Percentiles rank a stretch among this genome's conserved stretches.
These are phyloP conservation scores for Ephemerocybe angulata DNA, from an alignment of 768 basidiomycete species.

Conservation along the genomic window DNA sequence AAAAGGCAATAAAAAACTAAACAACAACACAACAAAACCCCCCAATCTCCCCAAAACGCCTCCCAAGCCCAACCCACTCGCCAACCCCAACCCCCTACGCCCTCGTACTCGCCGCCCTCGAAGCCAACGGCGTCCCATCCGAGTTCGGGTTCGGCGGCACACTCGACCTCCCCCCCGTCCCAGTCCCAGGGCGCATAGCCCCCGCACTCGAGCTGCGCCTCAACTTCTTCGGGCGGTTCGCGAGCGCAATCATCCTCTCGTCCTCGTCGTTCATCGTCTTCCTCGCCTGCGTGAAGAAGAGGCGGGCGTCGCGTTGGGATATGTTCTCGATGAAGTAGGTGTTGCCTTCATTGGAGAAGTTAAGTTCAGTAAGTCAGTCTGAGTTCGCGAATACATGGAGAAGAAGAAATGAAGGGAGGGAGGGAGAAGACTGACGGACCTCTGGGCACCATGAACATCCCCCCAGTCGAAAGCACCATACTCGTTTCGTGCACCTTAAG, in stretches of 20 bases:
- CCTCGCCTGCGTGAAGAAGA: constrained; percentile 93
- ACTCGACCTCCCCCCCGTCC: no score
- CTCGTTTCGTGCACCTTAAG: constrained; percentile 79
- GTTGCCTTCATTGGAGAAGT: constrained; percentile 56
- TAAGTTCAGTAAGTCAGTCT: no score
- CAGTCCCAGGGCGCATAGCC: no score
- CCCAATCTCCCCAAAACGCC: no score
- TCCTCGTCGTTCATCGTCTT: constrained; percentile 33
- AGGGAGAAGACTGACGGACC: constrained; percentile 55
- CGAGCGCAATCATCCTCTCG: constrained; percentile 15
- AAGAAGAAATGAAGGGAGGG: neutral
- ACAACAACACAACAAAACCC: no score
- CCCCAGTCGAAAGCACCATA: constrained; percentile 76
- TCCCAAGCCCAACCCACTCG: no score
- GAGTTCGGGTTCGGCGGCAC: no score
- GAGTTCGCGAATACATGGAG: neutral
- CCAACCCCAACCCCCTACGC: no score
- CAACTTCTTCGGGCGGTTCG: constrained; percentile 19
- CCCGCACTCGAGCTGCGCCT: constrained; percentile 24
- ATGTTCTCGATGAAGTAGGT: constrained; percentile 90
- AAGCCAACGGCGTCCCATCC: no score
- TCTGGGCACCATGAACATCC: constrained; percentile 87
- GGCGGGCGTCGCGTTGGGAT: constrained; percentile 65
- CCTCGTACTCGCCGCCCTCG: no score
- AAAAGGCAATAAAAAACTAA: no score